phyloP scores from a whole-genome alignment of 2,329 filamentous ascomycete genomes.

The Didymella pomorum region DNA sequence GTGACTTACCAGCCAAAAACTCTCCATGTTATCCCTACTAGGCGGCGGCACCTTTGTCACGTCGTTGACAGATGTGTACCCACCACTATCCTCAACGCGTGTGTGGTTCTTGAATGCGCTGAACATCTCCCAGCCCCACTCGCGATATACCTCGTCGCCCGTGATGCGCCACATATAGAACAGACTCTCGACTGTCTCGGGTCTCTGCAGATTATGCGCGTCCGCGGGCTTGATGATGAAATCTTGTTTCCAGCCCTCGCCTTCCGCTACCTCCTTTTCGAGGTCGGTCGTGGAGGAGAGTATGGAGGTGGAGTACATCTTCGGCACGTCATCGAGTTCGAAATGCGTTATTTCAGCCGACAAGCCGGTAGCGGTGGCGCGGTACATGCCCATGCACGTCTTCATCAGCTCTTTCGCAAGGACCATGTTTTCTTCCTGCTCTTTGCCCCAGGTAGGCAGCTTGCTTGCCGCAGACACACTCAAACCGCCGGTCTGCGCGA shows the following conservation, averaged over 20 bases:
- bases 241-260: conserved; percentile 77
- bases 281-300: conserved; percentile 55
- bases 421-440: conserved; percentile 85
- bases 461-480: conserved; percentile 78
- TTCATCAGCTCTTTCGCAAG: conserved; percentile 92
- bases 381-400: conserved; percentile 98
- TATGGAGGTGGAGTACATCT: conserved; percentile 60
- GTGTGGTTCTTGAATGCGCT: conserved; percentile 88
- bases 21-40: conserved; percentile 92
- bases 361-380: conserved; percentile 86
- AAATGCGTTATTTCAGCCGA: conserved; percentile 96
- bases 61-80: conserved; percentile 82
- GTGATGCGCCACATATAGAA: conserved; percentile 99
- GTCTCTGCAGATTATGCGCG: conserved; percentile 89
- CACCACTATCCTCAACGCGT: conserved; percentile 76
- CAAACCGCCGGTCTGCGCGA: conserved; percentile 82
- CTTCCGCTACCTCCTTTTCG: conserved; percentile 37
- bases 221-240: conserved; percentile 83
- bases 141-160: conserved; percentile 83
- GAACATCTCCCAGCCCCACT: conserved; percentile 99
- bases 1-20: conserved; percentile 87
- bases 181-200: conserved; percentile 94
- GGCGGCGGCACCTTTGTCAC: conserved; percentile 75
- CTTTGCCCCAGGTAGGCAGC: conserved; percentile 72
- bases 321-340: conserved; percentile 73